Percentiles rank a stretch among this genome's conserved stretches.
These are phyloP conservation scores for Talaromyces atroroseus DNA, from an alignment of 2,329 filamentous ascomycete genomes.

Conservation along the genomic window DNA sequence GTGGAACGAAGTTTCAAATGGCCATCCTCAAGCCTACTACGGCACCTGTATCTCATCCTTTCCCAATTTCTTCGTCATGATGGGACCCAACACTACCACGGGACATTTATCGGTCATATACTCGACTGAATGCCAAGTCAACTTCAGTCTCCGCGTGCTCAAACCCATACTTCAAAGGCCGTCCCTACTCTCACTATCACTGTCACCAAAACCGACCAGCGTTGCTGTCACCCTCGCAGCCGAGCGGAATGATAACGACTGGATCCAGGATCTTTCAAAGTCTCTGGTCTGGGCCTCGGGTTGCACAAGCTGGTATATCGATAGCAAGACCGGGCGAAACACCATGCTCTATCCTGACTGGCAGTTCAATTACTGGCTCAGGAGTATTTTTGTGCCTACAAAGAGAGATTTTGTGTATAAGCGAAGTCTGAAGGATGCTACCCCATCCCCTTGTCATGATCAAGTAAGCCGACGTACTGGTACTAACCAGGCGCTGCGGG, in stretches of 20 bases:
- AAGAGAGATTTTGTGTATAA: constrained; percentile 34
- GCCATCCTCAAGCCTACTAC: constrained; percentile 42
- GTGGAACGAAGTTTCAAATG: constrained; percentile 35
- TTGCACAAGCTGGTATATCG: constrained; percentile 50
- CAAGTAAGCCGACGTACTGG: background rate
- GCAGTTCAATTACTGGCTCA: constrained; percentile 46
- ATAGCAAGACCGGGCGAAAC: constrained; percentile 44
- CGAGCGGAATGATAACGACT: constrained; percentile 30
- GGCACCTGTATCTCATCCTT: constrained; percentile 47
- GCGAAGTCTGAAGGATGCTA: constrained; percentile 10
- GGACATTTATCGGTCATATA: constrained; percentile 49
- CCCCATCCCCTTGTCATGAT: constrained; percentile 11
- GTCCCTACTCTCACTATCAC: constrained; percentile 22
- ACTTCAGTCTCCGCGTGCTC: constrained; percentile 41
- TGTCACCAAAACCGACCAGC: constrained; percentile 19
- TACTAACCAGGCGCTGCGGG: background rate
- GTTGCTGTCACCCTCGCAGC: constrained; percentile 35
- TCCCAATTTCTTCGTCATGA: constrained; percentile 45
- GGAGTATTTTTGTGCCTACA: constrained; percentile 42
- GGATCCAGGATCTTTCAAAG: constrained; percentile 39
- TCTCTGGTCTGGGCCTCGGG: constrained; percentile 47
- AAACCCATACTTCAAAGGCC: constrained; percentile 32
- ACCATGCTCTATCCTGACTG: constrained; percentile 51
- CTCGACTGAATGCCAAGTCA: constrained; percentile 49
- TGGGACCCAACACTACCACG: constrained; percentile 44